Conservation (phyloP, 257 asterid species). For the Mentha longifolia region DNA sequence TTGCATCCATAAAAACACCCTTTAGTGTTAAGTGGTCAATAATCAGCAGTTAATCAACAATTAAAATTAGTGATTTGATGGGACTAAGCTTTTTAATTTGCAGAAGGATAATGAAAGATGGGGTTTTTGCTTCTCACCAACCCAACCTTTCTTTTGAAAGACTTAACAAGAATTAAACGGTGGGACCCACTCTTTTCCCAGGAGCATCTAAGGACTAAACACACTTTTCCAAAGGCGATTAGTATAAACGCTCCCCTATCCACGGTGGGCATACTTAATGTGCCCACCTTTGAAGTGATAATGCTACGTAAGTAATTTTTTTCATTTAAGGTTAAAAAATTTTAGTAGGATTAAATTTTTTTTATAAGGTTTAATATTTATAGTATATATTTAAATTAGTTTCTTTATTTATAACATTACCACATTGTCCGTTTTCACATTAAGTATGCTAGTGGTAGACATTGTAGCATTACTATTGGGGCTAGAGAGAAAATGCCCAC, state of each 20-base stretch:
- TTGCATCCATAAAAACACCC: neutral
- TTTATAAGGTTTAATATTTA: too few relatives aligned
- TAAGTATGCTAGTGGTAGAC: too few relatives aligned
- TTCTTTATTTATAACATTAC: too few relatives aligned
- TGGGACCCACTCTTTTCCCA: constrained; percentile 57
- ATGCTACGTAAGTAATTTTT: too few relatives aligned
- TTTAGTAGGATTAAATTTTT: too few relatives aligned
- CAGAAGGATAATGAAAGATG: constrained; percentile 44
- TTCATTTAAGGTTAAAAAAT: too few relatives aligned
- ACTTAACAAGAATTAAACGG: constrained; percentile 20
- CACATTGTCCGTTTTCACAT: too few relatives aligned
- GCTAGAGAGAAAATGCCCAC: constrained; percentile 8
- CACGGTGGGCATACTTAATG: too few relatives aligned
- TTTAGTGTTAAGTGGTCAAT: constrained; percentile 20
- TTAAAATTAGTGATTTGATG: constrained; percentile 27
- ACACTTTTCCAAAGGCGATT: constrained; percentile 32
- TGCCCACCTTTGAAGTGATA: too few relatives aligned
- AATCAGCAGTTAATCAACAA: constrained; percentile 28
- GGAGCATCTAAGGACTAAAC: constrained; percentile 48
- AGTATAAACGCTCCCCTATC: too few relatives aligned
- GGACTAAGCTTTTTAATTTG: constrained; percentile 43
- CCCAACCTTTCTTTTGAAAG: constrained; percentile 62
- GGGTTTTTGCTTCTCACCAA: constrained; percentile 68
- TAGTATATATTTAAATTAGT: too few relatives aligned
- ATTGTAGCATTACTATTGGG: too few relatives aligned